Conservation (phyloP, 2,329 filamentous ascomycete species). For the Aspergillus carbonarius region DNA sequence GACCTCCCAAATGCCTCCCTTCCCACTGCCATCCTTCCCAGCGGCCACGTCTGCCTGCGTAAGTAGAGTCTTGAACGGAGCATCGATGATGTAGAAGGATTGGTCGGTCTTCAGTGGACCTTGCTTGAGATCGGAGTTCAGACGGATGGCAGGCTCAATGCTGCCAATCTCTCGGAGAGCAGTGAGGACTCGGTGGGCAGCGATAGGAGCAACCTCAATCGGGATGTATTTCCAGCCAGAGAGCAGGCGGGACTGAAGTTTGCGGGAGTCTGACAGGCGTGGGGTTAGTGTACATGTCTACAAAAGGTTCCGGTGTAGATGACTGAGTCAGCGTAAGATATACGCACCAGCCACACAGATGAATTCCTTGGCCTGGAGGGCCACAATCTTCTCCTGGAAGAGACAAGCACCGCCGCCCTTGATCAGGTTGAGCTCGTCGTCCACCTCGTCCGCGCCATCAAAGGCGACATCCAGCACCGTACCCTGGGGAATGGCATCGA, state of each 20-base stretch:
- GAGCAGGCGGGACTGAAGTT: conserved; percentile 74
- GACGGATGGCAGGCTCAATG: conserved; percentile 66
- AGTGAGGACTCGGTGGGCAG: conserved; percentile 72
- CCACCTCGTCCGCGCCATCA: conserved; percentile 95
- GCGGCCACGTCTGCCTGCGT: conserved; percentile 57
- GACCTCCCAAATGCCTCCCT: conserved; percentile 76
- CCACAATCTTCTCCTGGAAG: conserved; percentile 96
- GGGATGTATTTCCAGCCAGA: conserved; percentile 80
- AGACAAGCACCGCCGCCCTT: conserved; percentile 97
- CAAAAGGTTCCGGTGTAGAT: not conserved
- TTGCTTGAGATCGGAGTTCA: conserved; percentile 72
- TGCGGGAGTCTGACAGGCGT: conserved; percentile 70
- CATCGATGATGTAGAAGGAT: conserved; percentile 86
- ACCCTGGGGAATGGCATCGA: conserved; percentile 69
- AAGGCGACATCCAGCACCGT: conserved; percentile 82
- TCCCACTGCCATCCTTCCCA: conserved; percentile 53
- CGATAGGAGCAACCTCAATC: conserved; percentile 87
- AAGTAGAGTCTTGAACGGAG: conserved; percentile 75
- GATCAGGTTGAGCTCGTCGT: conserved; percentile 92
- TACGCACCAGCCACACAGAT: conserved; percentile 76
- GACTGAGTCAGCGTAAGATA: not conserved
- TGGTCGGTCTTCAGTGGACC: conserved; percentile 84
- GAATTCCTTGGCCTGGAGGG: conserved; percentile 78
- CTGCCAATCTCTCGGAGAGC: conserved; percentile 74
- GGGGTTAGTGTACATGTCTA: not conserved